Conservation (phyloP, 2,329 filamentous ascomycete genomes). For the Nigrograna mackinnonii region DNA sequence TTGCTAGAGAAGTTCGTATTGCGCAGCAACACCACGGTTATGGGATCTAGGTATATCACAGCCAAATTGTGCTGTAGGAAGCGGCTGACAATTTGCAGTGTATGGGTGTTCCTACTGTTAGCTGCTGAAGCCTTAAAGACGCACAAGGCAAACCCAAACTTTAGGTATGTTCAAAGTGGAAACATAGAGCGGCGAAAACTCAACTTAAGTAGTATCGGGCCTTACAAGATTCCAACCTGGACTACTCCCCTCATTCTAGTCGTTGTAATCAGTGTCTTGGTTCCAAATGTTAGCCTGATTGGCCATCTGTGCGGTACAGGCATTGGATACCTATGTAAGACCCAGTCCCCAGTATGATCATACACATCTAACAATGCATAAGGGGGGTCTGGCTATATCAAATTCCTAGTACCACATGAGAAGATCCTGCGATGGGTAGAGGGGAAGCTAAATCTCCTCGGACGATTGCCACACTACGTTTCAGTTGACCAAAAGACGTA, state of each 20-base stretch:
- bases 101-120: slow-evolving; percentile 91
- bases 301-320: slow-evolving; percentile 84
- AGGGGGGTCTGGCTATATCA: slow-evolving; percentile 88
- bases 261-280: slow-evolving; percentile 73
- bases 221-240: slow-evolving; percentile 85
- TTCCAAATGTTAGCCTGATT: slow-evolving; percentile 81
- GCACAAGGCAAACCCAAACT: slow-evolving; percentile 77
- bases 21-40: slow-evolving; percentile 70
- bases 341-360: background rate
- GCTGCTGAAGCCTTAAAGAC: slow-evolving; percentile 85
- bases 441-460: slow-evolving; percentile 81
- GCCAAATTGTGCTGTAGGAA: background rate
- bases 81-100: slow-evolving; percentile 52
- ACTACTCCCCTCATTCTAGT: slow-evolving; percentile 80
- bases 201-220: slow-evolving; percentile 50
- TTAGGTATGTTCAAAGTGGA: slow-evolving; percentile 57
- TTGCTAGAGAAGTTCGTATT: slow-evolving; percentile 76
- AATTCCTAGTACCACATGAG: slow-evolving; percentile 87
- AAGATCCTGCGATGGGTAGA: slow-evolving; percentile 87
- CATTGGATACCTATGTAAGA: slow-evolving; percentile 83
- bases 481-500: slow-evolving; percentile 96
- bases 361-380: background rate
- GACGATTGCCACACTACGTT: slow-evolving; percentile 85
- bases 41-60: slow-evolving; percentile 75
- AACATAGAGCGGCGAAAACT: slow-evolving; percentile 40